phyloP scores from a whole-genome alignment of 345 rosid genomes.

The Euphorbia tirucalli region DNA sequence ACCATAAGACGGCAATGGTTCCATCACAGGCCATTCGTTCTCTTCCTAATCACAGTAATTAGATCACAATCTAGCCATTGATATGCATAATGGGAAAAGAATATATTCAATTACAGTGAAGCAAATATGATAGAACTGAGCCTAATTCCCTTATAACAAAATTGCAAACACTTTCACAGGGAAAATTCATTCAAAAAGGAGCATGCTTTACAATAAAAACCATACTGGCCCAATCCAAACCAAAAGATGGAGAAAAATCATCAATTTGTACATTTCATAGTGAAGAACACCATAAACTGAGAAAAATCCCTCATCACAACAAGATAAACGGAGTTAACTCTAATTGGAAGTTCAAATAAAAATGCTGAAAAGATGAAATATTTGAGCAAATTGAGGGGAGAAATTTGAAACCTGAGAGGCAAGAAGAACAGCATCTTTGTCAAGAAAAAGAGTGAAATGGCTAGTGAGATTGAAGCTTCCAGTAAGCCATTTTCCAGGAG shows the following conservation, averaged over 20 bases:
- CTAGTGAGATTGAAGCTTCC: slow-evolving; percentile 46
- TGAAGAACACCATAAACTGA: no score
- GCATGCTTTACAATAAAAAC: no score
- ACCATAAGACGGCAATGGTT: slow-evolving; percentile 50
- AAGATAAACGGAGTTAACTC: no score
- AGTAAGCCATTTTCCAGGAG: slow-evolving; percentile 49
- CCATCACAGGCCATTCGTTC: slow-evolving; percentile 35
- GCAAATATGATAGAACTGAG: no score
- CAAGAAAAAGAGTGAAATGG: slow-evolving; percentile 46
- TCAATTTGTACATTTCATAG: background rate
- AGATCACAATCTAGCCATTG: background rate
- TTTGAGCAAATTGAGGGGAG: background rate
- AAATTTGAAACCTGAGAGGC: slow-evolving; percentile 38
- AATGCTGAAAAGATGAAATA: no score
- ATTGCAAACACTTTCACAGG: no score
- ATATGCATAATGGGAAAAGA: background rate
- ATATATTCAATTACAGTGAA: background rate
- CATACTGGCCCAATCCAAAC: background rate
- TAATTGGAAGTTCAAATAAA: no score
- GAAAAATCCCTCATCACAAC: no score
- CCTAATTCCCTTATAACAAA: no score
- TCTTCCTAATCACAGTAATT: slow-evolving; percentile 23
- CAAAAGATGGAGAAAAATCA: background rate
- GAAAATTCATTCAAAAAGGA: no score
- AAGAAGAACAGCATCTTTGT: slow-evolving; percentile 41